A percentile compares a stretch with the other conserved stretches of the same genome.
Conservation (phyloP, 2,329 filamentous ascomycete species). For the Neonectria hederae region DNA sequence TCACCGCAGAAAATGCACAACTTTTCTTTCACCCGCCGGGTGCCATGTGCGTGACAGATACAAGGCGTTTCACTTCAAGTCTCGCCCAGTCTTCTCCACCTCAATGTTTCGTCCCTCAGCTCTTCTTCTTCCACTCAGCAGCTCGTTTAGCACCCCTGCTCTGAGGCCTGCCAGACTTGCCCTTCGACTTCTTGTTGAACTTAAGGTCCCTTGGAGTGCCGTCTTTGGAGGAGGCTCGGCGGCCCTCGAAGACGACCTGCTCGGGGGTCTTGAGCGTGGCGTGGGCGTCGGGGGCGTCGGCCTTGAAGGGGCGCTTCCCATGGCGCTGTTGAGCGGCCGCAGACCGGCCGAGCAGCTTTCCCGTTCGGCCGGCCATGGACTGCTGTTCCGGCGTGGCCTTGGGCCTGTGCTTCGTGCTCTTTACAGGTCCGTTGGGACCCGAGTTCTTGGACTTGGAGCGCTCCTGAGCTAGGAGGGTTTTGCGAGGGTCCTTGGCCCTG, state of each 20-base stretch:
- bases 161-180: slow-evolving; percentile 49
- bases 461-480: slow-evolving; percentile 61
- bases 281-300: slow-evolving; percentile 31
- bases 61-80: background rate
- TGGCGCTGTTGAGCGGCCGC: slow-evolving; percentile 62
- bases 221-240: slow-evolving; percentile 74
- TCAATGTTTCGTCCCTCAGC: slow-evolving; percentile 24
- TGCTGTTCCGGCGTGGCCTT: slow-evolving; percentile 77
- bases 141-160: slow-evolving; percentile 53
- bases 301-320: slow-evolving; percentile 35
- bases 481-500: slow-evolving; percentile 80
- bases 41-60: background rate
- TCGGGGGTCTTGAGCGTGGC: slow-evolving; percentile 67
- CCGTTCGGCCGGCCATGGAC: slow-evolving; percentile 76
- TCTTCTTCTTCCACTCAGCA: slow-evolving; percentile 58
- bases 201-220: slow-evolving; percentile 71
- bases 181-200: slow-evolving; percentile 65
- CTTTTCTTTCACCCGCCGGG: slow-evolving; percentile 12
- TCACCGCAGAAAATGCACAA: slow-evolving; percentile 12
- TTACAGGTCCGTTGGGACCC: slow-evolving; percentile 49
- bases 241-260: slow-evolving; percentile 82
- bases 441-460: slow-evolving; percentile 45
- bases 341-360: slow-evolving; percentile 77
- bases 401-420: slow-evolving; percentile 68
- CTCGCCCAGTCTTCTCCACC: background rate